A percentile compares a stretch with the other conserved stretches of the same genome.
Conservation (phyloP, 2,329 filamentous ascomycete species). For the Fusarium ramigenum region DNA sequence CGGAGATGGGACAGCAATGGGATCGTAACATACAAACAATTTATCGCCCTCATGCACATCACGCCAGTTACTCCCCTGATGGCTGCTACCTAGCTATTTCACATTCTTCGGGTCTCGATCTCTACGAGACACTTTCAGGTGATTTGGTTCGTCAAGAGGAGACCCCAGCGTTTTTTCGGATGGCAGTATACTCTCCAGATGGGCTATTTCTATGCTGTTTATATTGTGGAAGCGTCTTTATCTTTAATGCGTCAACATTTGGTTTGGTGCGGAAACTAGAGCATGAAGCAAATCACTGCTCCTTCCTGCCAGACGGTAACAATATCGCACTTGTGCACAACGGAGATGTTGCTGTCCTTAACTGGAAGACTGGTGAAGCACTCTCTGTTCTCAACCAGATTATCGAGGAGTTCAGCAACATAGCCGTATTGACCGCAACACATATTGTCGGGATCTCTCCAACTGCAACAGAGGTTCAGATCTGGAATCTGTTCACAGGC, state of each 20-base stretch:
- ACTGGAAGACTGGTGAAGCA: background rate
- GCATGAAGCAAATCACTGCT: too few relatives aligned
- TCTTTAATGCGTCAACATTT: too few relatives aligned
- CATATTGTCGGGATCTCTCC: accelerated
- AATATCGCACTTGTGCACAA: accelerated
- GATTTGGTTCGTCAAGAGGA: background rate
- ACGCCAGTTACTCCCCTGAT: background rate
- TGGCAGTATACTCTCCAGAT: background rate
- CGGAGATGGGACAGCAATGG: accelerated
- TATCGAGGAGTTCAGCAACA: accelerated
- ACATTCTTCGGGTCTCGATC: too few relatives aligned
- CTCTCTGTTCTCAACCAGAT: accelerated
- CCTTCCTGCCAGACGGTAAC: background rate
- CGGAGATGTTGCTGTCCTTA: accelerated
- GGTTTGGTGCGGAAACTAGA: too few relatives aligned
- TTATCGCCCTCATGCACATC: accelerated
- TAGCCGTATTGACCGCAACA: background rate
- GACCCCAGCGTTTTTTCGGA: too few relatives aligned
- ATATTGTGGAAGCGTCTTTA: too few relatives aligned
- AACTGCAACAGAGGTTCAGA: accelerated
- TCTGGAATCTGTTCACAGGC: accelerated
- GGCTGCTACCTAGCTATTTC: background rate
- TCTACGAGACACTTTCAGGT: background rate
- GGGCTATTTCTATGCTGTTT: background rate
- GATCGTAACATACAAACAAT: background rate